Evolutionary conservation across 495 filamentous ascomycete species (phyloP).

Genomic region (Darksidea phi): DNA sequence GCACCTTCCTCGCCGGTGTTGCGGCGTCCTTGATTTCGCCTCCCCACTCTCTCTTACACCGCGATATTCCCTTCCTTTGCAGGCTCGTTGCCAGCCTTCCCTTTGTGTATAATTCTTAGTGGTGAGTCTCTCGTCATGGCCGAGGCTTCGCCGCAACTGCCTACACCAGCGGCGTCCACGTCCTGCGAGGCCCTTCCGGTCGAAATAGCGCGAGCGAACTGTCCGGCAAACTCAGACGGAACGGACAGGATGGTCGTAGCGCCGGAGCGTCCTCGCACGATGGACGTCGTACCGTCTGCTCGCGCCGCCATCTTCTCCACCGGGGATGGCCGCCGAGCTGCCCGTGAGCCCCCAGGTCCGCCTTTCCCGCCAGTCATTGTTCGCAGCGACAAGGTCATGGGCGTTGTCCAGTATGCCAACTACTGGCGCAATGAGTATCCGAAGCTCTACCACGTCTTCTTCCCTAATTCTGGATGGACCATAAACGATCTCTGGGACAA

Average conservation of each 20-base stretch:
- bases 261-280: neutral
- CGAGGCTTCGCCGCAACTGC: neutral
- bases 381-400: slow-evolving; percentile 38
- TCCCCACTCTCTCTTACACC: neutral
- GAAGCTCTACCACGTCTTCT: slow-evolving; percentile 33
- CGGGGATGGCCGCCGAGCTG: slow-evolving; percentile 28
- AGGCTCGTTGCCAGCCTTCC: neutral
- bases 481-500: slow-evolving; percentile 56
- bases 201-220: neutral
- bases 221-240: slow-evolving; percentile 6
- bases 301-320: slow-evolving; percentile 41
- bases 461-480: slow-evolving; percentile 36
- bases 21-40: slow-evolving; percentile 1
- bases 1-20: slow-evolving; percentile 5
- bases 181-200: neutral
- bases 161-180: neutral
- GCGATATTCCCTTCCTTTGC: neutral
- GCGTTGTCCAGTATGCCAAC: slow-evolving; percentile 31
- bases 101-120: neutral
- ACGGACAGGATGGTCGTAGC: neutral
- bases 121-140: slow-evolving; percentile 10
- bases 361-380: slow-evolving; percentile 35
- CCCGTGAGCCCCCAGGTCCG: slow-evolving; percentile 30
- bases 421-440: slow-evolving; percentile 41
- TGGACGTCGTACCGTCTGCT: neutral